Percentiles rank a stretch among this genome's conserved stretches.
Evolutionary conservation across 1,284 basidiomycete genomes (phyloP).

Genomic region (Cystobasidiaceae sp.): DNA sequence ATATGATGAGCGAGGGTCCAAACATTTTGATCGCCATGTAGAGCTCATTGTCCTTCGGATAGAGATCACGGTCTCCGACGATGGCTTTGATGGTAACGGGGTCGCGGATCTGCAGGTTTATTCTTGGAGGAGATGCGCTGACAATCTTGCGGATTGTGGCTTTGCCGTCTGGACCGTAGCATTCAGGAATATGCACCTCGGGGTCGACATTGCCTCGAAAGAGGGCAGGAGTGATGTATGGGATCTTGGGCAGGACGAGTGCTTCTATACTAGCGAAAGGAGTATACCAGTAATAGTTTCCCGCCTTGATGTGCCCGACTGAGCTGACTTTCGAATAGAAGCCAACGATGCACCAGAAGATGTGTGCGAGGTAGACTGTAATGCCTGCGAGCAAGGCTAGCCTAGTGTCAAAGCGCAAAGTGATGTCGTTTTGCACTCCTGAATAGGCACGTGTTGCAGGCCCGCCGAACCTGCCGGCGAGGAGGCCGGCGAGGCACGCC

Average conservation of each 20-base stretch:
- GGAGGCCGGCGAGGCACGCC: too few relatives aligned
- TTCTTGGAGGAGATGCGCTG: neutral
- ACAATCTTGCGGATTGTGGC: neutral
- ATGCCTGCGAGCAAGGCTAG: too few relatives aligned
- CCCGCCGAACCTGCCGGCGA: too few relatives aligned
- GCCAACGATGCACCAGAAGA: too few relatives aligned
- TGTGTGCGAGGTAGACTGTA: too few relatives aligned
- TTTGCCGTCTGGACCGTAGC: neutral
- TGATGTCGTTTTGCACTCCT: too few relatives aligned
- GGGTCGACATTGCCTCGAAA: neutral
- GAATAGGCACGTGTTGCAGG: too few relatives aligned
- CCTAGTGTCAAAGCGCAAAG: too few relatives aligned
- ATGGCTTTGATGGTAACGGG: neutral
- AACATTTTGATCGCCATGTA: conserved; percentile 33
- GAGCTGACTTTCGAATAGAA: too few relatives aligned
- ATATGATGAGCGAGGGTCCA: conserved; percentile 54
- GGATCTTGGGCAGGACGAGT: neutral
- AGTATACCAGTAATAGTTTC: too few relatives aligned
- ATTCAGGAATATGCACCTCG: neutral
- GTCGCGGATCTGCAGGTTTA: neutral
- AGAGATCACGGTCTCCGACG: neutral
- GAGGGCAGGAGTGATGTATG: neutral
- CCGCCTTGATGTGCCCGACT: too few relatives aligned
- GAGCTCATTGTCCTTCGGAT: neutral
- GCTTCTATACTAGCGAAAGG: neutral